A percentile compares a stretch with the other conserved stretches of the same genome.
Evolutionary conservation across 768 basidiomycete species (phyloP).

Genomic region (Amanita exitialis): DNA sequence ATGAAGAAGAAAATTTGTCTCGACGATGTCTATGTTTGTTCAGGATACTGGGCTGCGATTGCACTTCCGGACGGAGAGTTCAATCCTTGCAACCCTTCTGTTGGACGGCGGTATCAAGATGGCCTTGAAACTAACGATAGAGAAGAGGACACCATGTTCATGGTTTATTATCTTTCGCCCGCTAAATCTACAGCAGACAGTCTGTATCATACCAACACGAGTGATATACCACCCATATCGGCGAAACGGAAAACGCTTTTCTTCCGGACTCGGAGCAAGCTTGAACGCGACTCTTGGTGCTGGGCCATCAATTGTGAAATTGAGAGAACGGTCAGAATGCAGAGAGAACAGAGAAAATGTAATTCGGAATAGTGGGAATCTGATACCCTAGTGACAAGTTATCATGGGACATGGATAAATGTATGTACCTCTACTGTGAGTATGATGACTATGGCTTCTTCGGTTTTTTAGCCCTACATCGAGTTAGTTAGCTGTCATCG

Average conservation of each 20-base stretch:
- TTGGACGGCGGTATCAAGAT: constrained; percentile 77
- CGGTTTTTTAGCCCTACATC: constrained; percentile 70
- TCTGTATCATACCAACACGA: constrained; percentile 18
- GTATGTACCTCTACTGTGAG: neutral
- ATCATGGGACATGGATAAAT: neutral
- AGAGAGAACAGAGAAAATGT: constrained; percentile 54
- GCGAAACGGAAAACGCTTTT: constrained; percentile 52
- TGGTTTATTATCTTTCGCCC: constrained; percentile 58
- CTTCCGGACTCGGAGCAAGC: constrained; percentile 66
- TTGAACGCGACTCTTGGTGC: constrained; percentile 93
- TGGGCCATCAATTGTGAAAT: constrained; percentile 90
- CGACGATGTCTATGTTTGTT: constrained; percentile 72
- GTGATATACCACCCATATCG: constrained; percentile 39
- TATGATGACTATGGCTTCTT: constrained; percentile 43
- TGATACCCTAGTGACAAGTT: constrained; percentile 20
- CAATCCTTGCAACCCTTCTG: constrained; percentile 34
- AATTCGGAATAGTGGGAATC: constrained; percentile 53
- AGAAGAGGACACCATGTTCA: constrained; percentile 83
- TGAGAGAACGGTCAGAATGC: constrained; percentile 61
- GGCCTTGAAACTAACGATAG: constrained; percentile 83
- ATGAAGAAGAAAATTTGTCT: constrained; percentile 49
- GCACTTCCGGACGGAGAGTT: constrained; percentile 58
- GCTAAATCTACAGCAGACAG: constrained; percentile 15
- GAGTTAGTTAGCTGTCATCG: constrained; percentile 5
- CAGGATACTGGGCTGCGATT: constrained; percentile 74